phyloP scores from a whole-genome alignment of 495 filamentous ascomycete genomes.

The Pyrenopolyporus hunteri region DNA sequence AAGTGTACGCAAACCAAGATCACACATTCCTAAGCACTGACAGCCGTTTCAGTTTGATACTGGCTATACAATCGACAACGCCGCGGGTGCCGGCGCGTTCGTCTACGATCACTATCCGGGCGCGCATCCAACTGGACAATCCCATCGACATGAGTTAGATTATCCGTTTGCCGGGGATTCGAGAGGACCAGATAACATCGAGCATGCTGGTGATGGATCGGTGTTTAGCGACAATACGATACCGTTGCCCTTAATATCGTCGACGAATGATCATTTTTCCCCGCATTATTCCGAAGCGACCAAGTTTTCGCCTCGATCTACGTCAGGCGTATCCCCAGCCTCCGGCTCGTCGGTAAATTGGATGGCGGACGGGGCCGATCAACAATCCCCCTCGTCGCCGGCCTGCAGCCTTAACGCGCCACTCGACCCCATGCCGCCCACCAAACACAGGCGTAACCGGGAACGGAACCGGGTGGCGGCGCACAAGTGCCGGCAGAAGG shows the following conservation, averaged over 20 bases:
- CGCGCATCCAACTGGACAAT: not conserved
- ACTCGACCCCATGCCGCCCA: not conserved
- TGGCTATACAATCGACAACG: slow-evolving; percentile 10
- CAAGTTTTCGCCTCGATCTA: not conserved
- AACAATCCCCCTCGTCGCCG: not conserved
- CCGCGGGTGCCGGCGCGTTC: not conserved
- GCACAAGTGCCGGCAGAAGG: slow-evolving; percentile 72
- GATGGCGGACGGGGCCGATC: slow-evolving; percentile 4
- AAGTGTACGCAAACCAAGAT: no score
- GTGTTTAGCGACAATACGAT: not conserved
- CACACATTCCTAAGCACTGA: not conserved
- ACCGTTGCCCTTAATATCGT: not conserved
- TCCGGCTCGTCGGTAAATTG: slow-evolving; percentile 3
- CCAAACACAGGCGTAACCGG: slow-evolving; percentile 27
- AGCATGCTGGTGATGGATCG: not conserved
- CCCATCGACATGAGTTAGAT: not conserved
- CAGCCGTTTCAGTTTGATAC: not conserved
- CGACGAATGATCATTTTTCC: not conserved
- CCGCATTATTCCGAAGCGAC: not conserved
- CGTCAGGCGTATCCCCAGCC: not conserved
- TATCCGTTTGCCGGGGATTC: not conserved
- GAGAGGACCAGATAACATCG: not conserved
- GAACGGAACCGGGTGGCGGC: slow-evolving; percentile 72
- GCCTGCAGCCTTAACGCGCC: not conserved
- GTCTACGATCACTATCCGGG: not conserved